A percentile compares a stretch with the other conserved stretches of the same genome.
phyloP scores from a whole-genome alignment of 441 rosid species.

The Flueggea neowawraea region DNA sequence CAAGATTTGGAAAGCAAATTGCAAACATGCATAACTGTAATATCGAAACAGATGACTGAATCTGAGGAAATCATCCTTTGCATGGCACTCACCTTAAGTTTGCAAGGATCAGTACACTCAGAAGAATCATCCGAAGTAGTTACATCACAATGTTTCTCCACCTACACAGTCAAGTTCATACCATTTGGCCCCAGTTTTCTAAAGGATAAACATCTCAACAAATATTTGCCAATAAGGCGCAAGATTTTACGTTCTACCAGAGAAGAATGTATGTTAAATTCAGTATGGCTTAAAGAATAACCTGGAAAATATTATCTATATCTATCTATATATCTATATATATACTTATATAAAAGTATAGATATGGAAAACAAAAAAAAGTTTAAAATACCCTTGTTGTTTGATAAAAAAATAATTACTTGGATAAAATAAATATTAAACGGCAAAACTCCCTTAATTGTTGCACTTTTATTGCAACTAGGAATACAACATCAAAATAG shows the following conservation, averaged over 20 bases:
- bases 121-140: slow-evolving; percentile 38
- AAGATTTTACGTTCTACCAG: slow-evolving; percentile 11
- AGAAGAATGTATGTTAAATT: slow-evolving; percentile 7
- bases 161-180: slow-evolving; percentile 39
- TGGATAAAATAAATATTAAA: no score
- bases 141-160: slow-evolving; percentile 31
- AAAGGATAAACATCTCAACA: not conserved
- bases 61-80: slow-evolving; percentile 6
- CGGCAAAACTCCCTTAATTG: no score
- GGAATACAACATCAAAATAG: no score
- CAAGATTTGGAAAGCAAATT: no score
- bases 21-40: not conserved
- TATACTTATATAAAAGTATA: no score
- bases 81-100: slow-evolving; percentile 61
- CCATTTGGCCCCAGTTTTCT: slow-evolving; percentile 14
- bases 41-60: not conserved
- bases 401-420: no score
- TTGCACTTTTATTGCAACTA: no score
- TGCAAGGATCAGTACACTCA: slow-evolving; percentile 51
- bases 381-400: no score
- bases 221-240: not conserved
- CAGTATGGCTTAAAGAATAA: slow-evolving; percentile 32
- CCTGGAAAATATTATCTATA: slow-evolving; percentile 58
- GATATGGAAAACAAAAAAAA: no score
- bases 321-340: no score